Conservation (phyloP, 2,329 filamentous ascomycete genomes). For the Hypocrella siamensis region DNA sequence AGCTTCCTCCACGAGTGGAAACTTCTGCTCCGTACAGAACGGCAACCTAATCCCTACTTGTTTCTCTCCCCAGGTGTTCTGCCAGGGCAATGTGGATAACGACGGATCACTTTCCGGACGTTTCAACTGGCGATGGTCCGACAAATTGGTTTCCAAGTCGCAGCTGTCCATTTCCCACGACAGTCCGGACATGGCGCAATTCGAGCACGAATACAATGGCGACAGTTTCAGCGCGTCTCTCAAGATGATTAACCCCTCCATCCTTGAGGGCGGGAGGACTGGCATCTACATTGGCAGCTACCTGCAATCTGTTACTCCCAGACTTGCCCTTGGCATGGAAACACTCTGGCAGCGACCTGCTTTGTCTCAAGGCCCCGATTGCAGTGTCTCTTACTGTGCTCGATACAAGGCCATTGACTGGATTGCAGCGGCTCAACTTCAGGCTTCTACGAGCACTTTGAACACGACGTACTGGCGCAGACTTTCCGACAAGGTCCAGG, state of each 20-base stretch:
- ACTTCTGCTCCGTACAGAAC: too few species aligned
- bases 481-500: conserved; percentile 89
- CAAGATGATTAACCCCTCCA: conserved; percentile 91
- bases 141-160: conserved; percentile 69
- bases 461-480: conserved; percentile 89
- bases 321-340: conserved; percentile 76
- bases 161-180: conserved; percentile 72
- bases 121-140: conserved; percentile 85
- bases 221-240: conserved; percentile 84
- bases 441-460: conserved; percentile 66
- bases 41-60: too few species aligned
- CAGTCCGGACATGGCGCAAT: conserved; percentile 73
- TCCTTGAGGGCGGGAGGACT: conserved; percentile 80
- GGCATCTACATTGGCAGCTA: conserved; percentile 95
- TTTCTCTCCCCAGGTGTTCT: conserved; percentile 52
- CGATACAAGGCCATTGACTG: conserved; percentile 87
- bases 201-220: conserved; percentile 93
- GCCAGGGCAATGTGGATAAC: conserved; percentile 91
- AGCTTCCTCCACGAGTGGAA: too few species aligned
- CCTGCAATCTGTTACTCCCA: conserved; percentile 80
- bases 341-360: conserved; percentile 84
- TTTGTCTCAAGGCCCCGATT: conserved; percentile 76
- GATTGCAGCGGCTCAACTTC: conserved; percentile 81
- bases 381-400: conserved; percentile 75
- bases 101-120: conserved; percentile 75